phyloP scores from a whole-genome alignment of 73 alveolate species.

The Breviolum minutum region DNA sequence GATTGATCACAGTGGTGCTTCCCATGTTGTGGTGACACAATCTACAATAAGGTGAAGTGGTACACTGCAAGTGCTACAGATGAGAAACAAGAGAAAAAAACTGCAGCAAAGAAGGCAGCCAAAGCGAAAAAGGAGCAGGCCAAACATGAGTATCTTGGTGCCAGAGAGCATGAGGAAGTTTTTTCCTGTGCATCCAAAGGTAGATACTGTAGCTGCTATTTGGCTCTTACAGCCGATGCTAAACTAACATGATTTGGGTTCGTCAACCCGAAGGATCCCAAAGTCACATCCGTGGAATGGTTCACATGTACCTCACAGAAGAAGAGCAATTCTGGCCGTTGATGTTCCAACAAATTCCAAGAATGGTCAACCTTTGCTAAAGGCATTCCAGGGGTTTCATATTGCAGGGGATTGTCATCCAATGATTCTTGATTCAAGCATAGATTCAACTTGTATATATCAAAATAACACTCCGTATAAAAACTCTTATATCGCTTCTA shows the following conservation, averaged over 20 bases:
- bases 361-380: too few relatives aligned
- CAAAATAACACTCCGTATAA: not conserved
- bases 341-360: too few relatives aligned
- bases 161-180: not conserved
- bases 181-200: not conserved
- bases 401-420: not conserved
- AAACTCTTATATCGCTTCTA: too few relatives aligned
- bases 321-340: too few relatives aligned
- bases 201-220: not conserved
- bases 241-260: not conserved
- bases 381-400: not conserved
- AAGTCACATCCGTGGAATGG: too few relatives aligned
- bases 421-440: too few relatives aligned
- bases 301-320: too few relatives aligned
- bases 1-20: too few relatives aligned
- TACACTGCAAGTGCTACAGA: conserved; percentile 25
- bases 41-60: not conserved
- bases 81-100: conserved; percentile 1
- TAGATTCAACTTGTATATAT: too few relatives aligned
- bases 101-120: not conserved
- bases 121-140: conserved; percentile 29
- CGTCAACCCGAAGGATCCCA: too few relatives aligned
- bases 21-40: not conserved
- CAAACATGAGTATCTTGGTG: conserved; percentile 43
- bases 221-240: not conserved